Evolutionary conservation across 163 green algal species (phyloP).

Genomic region (Chlorella variabilis): DNA sequence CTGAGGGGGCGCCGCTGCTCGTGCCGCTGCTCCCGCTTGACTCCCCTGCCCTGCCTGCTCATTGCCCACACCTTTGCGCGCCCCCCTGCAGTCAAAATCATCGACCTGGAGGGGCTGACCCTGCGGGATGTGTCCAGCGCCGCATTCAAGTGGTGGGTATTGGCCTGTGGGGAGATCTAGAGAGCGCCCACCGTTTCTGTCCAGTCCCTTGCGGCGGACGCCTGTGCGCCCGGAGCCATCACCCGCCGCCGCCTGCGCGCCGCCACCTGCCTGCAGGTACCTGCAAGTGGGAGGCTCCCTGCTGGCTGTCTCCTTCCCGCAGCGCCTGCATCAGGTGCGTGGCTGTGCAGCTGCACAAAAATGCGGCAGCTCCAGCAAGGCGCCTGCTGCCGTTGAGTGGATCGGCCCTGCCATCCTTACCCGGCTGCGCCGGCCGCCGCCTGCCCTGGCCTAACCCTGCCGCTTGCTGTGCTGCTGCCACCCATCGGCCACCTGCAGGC

Average conservation of each 20-base stretch:
- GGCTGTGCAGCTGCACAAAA: not conserved
- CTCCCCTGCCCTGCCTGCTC: not conserved
- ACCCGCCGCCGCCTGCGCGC: no score
- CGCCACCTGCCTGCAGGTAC: not conserved
- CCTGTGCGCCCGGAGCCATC: no score
- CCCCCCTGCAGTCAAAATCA: constrained; percentile 23
- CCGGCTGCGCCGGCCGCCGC: no score
- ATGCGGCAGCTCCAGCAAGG: no score
- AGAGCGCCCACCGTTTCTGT: no score
- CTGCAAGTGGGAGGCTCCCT: constrained; percentile 28
- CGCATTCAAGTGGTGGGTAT: constrained; percentile 33
- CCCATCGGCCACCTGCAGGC: not conserved
- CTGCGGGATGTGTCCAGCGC: constrained; percentile 24
- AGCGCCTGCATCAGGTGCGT: constrained; percentile 30
- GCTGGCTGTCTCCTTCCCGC: constrained; percentile 12
- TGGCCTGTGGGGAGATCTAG: no score
- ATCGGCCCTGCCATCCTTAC: no score
- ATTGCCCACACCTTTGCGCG: not conserved
- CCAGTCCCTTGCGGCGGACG: no score
- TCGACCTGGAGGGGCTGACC: constrained; percentile 29
- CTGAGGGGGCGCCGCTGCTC: no score
- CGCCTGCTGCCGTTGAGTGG: no score
- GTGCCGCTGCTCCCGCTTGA: no score
- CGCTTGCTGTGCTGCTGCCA: not conserved
- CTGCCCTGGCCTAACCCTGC: no score